These are phyloP conservation scores for Pterocarpus santalinus DNA, from an alignment of 306 rosid genomes.

Conservation along the genomic window DNA sequence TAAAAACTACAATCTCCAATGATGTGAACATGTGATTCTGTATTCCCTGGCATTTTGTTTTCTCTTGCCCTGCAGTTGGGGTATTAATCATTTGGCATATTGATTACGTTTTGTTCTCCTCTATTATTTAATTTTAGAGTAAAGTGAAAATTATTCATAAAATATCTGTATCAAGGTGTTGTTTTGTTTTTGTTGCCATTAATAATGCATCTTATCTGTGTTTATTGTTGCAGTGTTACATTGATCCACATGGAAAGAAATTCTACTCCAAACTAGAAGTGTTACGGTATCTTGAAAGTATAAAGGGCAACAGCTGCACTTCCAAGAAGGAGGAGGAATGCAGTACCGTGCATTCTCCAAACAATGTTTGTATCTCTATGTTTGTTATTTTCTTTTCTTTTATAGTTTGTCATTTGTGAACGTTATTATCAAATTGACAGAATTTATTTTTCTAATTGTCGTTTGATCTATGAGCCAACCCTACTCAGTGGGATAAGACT, in stretches of 20 bases:
- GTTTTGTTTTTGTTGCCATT: constrained; percentile 18
- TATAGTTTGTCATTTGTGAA: background rate
- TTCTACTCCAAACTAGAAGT: constrained; percentile 83
- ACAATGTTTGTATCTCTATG: constrained; percentile 53
- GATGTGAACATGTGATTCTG: background rate
- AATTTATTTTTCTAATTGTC: background rate
- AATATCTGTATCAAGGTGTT: constrained; percentile 22
- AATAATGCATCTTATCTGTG: constrained; percentile 22
- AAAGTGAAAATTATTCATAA: constrained; percentile 11
- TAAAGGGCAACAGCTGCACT: constrained; percentile 49
- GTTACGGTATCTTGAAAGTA: constrained; percentile 64
- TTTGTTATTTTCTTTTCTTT: constrained; percentile 6
- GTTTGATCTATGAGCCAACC: background rate
- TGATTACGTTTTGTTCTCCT: background rate
- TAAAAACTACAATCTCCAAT: constrained; percentile 2
- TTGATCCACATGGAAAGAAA: constrained; percentile 61
- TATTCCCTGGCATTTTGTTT: constrained; percentile 1
- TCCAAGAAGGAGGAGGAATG: constrained; percentile 46
- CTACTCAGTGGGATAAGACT: background rate
- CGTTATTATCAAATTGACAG: background rate
- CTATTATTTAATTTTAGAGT: constrained; percentile 3
- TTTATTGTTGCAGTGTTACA: constrained; percentile 69
- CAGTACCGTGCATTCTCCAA: constrained; percentile 37
- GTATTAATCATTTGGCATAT: background rate
- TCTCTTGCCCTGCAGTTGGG: constrained; percentile 15